phyloP scores from a whole-genome alignment of 2,329 filamentous ascomycete species.

The Neoarthrinium moseri region DNA sequence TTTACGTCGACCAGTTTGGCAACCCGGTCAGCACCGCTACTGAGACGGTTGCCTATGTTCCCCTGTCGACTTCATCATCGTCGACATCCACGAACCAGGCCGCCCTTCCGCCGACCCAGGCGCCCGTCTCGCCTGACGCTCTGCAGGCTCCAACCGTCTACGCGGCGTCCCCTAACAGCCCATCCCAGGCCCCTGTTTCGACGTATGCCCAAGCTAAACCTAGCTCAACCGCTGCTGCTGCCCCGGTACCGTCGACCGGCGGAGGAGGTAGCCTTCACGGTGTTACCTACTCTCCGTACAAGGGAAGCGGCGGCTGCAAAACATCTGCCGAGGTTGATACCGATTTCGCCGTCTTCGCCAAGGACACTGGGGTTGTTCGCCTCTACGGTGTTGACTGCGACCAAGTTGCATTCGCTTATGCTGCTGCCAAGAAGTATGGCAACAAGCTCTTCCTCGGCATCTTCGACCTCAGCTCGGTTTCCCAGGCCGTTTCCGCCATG shows the following conservation, averaged over 20 bases:
- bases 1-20: slow-evolving; percentile 61
- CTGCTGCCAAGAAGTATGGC: slow-evolving; percentile 61
- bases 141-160: not conserved
- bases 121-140: not conserved
- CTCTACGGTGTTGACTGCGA: slow-evolving; percentile 81
- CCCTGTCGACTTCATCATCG: slow-evolving; percentile 17
- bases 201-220: too few relatives aligned
- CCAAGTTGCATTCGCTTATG: slow-evolving; percentile 62
- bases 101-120: not conserved
- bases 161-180: not conserved
- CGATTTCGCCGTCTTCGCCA: slow-evolving; percentile 59
- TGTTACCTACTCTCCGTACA: slow-evolving; percentile 50
- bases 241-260: slow-evolving; percentile 3
- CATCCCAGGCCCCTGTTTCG: too few relatives aligned
- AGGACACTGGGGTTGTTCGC: slow-evolving; percentile 63
- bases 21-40: slow-evolving; percentile 45
- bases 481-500: slow-evolving; percentile 59
- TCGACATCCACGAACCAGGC: slow-evolving; percentile 16
- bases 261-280: slow-evolving; percentile 30
- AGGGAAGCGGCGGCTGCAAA: slow-evolving; percentile 63
- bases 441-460: slow-evolving; percentile 76
- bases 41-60: slow-evolving; percentile 31
- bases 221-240: not conserved
- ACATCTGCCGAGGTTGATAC: slow-evolving; percentile 56
- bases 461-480: slow-evolving; percentile 59